phyloP scores from a whole-genome alignment of 306 rosid genomes.

The Pachyrhizus erosus region DNA sequence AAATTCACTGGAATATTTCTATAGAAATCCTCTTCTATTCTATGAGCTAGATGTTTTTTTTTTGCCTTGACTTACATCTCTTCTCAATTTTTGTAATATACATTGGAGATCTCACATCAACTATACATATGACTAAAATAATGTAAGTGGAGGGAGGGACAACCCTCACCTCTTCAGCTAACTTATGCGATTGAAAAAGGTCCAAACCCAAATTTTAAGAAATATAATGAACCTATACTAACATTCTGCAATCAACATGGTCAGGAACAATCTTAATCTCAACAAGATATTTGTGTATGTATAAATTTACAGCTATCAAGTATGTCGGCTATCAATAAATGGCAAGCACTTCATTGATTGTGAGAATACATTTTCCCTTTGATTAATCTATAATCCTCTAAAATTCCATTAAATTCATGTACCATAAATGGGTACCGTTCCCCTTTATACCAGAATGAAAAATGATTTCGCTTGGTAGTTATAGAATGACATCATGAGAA shows the following conservation, averaged over 20 bases:
- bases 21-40: no score
- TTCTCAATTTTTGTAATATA: no score
- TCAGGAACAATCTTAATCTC: slow-evolving; percentile 21
- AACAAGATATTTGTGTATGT: neutral
- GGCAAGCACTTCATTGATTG: slow-evolving; percentile 6
- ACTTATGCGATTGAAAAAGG: no score
- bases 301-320: neutral
- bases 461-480: slow-evolving; percentile 11
- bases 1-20: no score
- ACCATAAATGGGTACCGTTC: neutral
- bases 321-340: neutral
- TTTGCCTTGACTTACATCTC: no score
- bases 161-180: no score
- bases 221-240: slow-evolving; percentile 10
- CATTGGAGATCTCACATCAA: no score
- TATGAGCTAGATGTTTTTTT: no score
- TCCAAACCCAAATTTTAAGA: no score
- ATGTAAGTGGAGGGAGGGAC: no score
- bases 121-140: no score
- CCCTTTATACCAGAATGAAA: neutral
- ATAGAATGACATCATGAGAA: neutral
- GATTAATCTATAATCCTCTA: neutral
- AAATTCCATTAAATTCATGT: neutral
- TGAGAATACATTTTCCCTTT: slow-evolving; percentile 1
- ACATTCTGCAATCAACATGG: slow-evolving; percentile 14